Evolutionary conservation across 2,329 filamentous ascomycete species (phyloP).

Genomic region (Colletotrichum siamense): DNA sequence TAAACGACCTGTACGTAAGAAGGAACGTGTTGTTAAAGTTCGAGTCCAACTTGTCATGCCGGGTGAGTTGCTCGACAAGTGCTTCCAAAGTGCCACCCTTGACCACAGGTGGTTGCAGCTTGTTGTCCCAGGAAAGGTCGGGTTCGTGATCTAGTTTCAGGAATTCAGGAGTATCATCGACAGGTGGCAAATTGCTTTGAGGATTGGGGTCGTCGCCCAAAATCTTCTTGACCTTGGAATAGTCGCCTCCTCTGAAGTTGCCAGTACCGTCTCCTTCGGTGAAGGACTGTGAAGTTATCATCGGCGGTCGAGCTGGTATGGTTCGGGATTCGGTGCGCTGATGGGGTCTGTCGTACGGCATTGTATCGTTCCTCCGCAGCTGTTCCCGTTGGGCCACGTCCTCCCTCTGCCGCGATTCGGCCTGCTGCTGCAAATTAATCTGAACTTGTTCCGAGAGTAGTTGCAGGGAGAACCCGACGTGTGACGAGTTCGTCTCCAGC

Average conservation of each 20-base stretch:
- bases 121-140: constrained; percentile 89
- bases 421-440: constrained; percentile 53
- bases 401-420: constrained; percentile 47
- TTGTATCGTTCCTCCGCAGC: constrained; percentile 62
- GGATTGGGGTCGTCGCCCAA: constrained; percentile 69
- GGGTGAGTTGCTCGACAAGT: constrained; percentile 91
- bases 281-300: constrained; percentile 67
- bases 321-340: constrained; percentile 61
- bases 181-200: constrained; percentile 48
- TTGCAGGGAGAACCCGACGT: constrained; percentile 87
- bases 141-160: constrained; percentile 85
- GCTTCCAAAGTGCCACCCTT: constrained; percentile 90
- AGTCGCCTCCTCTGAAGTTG: constrained; percentile 63
- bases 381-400: constrained; percentile 54
- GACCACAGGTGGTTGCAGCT: constrained; percentile 75
- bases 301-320: constrained; percentile 46
- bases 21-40: constrained; percentile 98
- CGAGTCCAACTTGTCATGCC: constrained; percentile 93
- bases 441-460: constrained; percentile 84
- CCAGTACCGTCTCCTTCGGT: constrained; percentile 63
- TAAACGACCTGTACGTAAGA: constrained; percentile 95
- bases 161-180: constrained; percentile 84
- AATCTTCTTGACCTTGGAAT: constrained; percentile 70
- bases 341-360: constrained; percentile 61
- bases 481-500: constrained; percentile 84